phyloP scores from a whole-genome alignment of 345 rosid genomes.

The Pistacia integerrima region DNA sequence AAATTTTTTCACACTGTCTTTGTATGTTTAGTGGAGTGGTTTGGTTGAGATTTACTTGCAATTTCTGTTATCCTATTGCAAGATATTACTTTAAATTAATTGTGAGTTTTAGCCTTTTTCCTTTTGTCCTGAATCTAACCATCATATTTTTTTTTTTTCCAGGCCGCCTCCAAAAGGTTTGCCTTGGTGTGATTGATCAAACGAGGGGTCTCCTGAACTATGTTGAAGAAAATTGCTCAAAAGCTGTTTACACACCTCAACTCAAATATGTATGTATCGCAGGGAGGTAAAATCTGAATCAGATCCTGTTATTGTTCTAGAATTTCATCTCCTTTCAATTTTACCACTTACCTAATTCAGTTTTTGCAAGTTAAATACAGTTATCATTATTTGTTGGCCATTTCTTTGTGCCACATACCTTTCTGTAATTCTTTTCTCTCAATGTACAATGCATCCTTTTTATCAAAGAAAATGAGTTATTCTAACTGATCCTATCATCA shows the following conservation, averaged over 20 bases:
- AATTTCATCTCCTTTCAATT: neutral
- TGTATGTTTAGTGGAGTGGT: too few relatives aligned
- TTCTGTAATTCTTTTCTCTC: neutral
- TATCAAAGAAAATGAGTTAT: neutral
- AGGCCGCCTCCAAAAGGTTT: conserved; percentile 90
- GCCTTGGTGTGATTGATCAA: conserved; percentile 81
- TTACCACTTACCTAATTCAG: neutral
- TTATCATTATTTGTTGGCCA: neutral
- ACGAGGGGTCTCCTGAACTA: conserved; percentile 88
- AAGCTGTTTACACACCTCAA: conserved; percentile 74
- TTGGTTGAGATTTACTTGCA: too few relatives aligned
- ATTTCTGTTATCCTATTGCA: neutral
- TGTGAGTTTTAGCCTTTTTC: neutral
- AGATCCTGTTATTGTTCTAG: conserved; percentile 2
- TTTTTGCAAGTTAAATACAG: neutral
- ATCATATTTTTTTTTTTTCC: conserved; percentile 15
- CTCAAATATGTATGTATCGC: conserved; percentile 88
- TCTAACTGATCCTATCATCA: neutral
- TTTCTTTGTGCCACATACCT: neutral
- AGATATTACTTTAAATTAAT: neutral
- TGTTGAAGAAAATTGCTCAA: conserved; percentile 66
- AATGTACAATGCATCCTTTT: neutral
- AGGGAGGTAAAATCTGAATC: conserved; percentile 60
- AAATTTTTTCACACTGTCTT: neutral
- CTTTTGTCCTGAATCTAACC: neutral